Evolutionary conservation across 1,139 yeast species (phyloP).

Genomic region (Cylindricascospora bacillispora): DNA sequence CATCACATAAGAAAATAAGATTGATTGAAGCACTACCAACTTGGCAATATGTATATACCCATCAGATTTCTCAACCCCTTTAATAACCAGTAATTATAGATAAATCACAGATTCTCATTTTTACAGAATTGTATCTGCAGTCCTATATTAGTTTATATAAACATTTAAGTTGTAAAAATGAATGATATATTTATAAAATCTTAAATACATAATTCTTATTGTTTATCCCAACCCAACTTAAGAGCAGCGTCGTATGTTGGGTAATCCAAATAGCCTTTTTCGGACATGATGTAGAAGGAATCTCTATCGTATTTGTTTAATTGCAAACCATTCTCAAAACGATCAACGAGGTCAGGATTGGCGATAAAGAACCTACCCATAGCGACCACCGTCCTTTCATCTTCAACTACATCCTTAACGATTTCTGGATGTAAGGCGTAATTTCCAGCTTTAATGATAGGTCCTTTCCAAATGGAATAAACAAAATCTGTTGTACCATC

Average conservation of each 20-base stretch:
- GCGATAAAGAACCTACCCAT: constrained; percentile 36
- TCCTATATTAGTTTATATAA: too few relatives aligned
- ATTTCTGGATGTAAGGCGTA: constrained; percentile 18
- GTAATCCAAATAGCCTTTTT: constrained; percentile 27
- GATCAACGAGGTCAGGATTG: constrained; percentile 36
- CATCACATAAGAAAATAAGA: too few relatives aligned
- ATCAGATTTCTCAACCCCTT: too few relatives aligned
- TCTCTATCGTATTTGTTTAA: constrained; percentile 14
- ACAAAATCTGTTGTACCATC: constrained; percentile 18
- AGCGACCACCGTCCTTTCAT: constrained; percentile 32
- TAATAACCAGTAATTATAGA: too few relatives aligned
- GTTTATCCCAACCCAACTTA: constrained; percentile 9
- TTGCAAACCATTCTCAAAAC: constrained; percentile 27
- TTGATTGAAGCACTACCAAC: too few relatives aligned
- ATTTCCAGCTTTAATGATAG: constrained; percentile 30
- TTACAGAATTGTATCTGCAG: too few relatives aligned
- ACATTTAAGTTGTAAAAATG: too few relatives aligned
- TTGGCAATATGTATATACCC: too few relatives aligned
- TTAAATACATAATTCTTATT: not conserved
- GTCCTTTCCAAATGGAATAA: constrained; percentile 29
- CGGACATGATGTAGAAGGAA: constrained; percentile 25
- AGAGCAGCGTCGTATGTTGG: constrained; percentile 19
- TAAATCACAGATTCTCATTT: too few relatives aligned
- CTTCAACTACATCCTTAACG: constrained; percentile 18
- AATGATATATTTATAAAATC: too few relatives aligned